A percentile compares a stretch with the other conserved stretches of the same genome.
These are phyloP conservation scores for Serendipita sp. DNA, from an alignment of 768 basidiomycete species.

Conservation along the genomic window DNA sequence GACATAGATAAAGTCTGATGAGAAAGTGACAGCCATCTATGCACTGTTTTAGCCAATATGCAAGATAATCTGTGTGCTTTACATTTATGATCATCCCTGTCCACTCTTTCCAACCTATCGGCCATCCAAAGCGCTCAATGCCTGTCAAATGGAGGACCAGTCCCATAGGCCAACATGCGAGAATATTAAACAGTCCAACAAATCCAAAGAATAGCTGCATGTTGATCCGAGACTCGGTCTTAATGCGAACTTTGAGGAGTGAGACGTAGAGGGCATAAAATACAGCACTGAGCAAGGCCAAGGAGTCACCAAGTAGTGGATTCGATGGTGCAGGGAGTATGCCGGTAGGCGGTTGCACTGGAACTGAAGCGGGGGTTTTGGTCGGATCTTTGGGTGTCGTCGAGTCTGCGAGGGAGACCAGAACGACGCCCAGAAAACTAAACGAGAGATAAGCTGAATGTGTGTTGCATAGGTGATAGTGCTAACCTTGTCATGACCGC, in stretches of 20 bases:
- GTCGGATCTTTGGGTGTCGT: conserved; percentile 13
- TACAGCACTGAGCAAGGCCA: conserved; percentile 74
- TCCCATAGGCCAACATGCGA: conserved; percentile 60
- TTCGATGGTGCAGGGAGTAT: conserved; percentile 10
- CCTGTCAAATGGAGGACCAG: conserved; percentile 58
- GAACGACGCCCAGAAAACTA: conserved; percentile 66
- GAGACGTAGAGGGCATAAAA: conserved; percentile 83
- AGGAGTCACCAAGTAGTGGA: conserved; percentile 56
- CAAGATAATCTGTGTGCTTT: background rate
- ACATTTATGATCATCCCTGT: conserved; percentile 41
- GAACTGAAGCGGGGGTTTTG: conserved; percentile 7
- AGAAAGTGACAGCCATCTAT: conserved; percentile 70
- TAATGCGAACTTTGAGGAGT: conserved; percentile 74
- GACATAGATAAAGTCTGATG: conserved; percentile 74
- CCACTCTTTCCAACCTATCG: conserved; percentile 33
- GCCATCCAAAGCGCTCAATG: conserved; percentile 58
- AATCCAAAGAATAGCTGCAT: conserved; percentile 95
- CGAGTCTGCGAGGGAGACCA: conserved; percentile 83
- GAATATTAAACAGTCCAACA: conserved; percentile 73
- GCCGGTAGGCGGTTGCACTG: background rate
- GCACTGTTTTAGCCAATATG: background rate
- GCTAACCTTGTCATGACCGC: conserved; percentile 67
- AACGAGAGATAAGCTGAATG: conserved; percentile 7
- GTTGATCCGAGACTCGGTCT: conserved; percentile 64
- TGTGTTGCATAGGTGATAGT: background rate